Conservation (phyloP, 225 moss, liverwort and hornwort genomes). For the Marchantia polymorpha region DNA sequence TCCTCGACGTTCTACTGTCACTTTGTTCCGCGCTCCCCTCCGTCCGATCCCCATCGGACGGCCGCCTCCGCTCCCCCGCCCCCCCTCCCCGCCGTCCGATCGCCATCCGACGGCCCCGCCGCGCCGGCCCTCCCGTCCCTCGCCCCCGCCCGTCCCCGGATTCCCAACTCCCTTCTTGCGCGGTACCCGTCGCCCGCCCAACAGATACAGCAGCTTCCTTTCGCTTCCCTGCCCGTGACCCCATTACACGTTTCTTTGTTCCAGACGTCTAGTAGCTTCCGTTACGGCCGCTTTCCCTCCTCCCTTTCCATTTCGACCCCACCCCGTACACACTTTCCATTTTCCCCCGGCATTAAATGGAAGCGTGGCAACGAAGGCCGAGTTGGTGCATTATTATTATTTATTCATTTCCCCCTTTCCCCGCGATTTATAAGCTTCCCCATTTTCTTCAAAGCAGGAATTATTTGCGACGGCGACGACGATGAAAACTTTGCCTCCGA, state of each 20-base stretch:
- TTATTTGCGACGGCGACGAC: too few relatives aligned
- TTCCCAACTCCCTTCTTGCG: constrained; percentile 12
- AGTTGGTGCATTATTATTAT: too few relatives aligned
- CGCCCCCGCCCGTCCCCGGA: constrained; percentile 4
- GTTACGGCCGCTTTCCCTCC: background rate
- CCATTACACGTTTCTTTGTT: background rate
- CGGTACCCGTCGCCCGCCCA: constrained; percentile 14
- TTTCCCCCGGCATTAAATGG: too few relatives aligned
- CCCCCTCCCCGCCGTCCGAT: background rate
- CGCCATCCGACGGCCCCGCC: background rate
- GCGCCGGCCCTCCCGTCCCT: background rate
- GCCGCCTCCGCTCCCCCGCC: background rate
- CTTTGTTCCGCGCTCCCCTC: background rate
- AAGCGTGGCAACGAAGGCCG: too few relatives aligned
- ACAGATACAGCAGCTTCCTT: constrained; percentile 10
- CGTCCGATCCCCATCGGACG: constrained; percentile 21
- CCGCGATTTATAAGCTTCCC: too few relatives aligned
- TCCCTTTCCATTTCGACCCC: background rate
- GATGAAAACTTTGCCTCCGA: too few relatives aligned
- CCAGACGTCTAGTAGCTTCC: background rate
- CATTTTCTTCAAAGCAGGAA: too few relatives aligned
- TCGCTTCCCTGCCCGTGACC: constrained; percentile 2
- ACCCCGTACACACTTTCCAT: too few relatives aligned
- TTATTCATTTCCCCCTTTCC: too few relatives aligned
- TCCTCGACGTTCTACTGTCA: constrained; percentile 15